Conservation (phyloP, 2,329 filamentous ascomycete species). For the Fusarium sororula region DNA sequence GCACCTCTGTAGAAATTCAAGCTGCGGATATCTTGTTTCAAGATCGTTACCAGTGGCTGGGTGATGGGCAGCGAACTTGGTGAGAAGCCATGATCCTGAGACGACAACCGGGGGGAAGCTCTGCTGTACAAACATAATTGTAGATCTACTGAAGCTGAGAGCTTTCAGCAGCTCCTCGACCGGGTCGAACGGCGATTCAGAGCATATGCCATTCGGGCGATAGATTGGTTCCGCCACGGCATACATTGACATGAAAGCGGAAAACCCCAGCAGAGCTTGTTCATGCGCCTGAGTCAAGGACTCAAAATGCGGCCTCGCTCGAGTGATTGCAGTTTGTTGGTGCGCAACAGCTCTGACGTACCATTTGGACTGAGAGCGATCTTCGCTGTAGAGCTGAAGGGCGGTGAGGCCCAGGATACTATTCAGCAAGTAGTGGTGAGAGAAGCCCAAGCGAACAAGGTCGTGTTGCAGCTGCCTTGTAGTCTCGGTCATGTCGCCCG, state of each 20-base stretch:
- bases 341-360: neutral
- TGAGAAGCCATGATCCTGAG: neutral
- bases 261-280: neutral
- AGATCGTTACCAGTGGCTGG: neutral
- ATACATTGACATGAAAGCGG: neutral
- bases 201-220: rapidly evolving
- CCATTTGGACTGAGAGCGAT: neutral
- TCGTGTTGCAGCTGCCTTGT: neutral
- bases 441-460: neutral
- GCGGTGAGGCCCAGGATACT: neutral
- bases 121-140: neutral
- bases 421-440: neutral
- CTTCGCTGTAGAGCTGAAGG: neutral
- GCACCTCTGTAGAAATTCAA: neutral
- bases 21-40: neutral
- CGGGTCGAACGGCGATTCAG: neutral
- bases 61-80: neutral
- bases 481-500: neutral
- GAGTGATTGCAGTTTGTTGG: neutral
- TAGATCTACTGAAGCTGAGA: neutral
- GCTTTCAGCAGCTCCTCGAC: neutral
- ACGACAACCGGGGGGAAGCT: neutral
- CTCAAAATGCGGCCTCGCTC: neutral
- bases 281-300: neutral
- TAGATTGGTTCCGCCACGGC: neutral